These are phyloP conservation scores for Udeniomyces megalosporus DNA, from an alignment of 768 basidiomycete genomes.

Conservation along the genomic window DNA sequence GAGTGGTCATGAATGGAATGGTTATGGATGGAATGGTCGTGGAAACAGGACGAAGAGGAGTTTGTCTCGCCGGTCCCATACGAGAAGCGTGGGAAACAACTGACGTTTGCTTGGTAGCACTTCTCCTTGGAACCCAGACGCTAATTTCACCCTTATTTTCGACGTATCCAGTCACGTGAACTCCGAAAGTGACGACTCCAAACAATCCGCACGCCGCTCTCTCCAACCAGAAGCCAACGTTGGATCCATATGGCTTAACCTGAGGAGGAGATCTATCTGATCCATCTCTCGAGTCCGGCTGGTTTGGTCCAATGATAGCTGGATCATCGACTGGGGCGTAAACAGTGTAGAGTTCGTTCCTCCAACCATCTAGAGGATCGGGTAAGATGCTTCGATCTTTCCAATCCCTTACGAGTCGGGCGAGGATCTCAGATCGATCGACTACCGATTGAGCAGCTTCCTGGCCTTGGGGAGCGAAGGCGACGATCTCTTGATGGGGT, in stretches of 20 bases:
- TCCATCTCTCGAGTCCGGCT: not conserved
- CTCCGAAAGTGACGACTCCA: slow-evolving; percentile 77
- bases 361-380: slow-evolving; percentile 28
- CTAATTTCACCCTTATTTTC: slow-evolving; percentile 30
- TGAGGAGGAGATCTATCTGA: too few relatives aligned
- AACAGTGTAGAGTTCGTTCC: slow-evolving; percentile 49
- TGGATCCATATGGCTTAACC: slow-evolving; percentile 33
- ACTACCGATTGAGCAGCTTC: too few relatives aligned
- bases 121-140: slow-evolving; percentile 77
- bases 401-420: slow-evolving; percentile 22
- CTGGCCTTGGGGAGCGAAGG: too few relatives aligned
- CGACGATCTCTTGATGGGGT: not conserved
- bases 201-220: slow-evolving; percentile 43
- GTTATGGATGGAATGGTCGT: not conserved
- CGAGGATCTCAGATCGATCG: too few relatives aligned
- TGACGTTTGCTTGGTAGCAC: slow-evolving; percentile 75
- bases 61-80: not conserved
- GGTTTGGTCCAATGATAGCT: not conserved
- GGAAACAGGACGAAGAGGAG: not conserved
- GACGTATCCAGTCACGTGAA: slow-evolving; percentile 53
- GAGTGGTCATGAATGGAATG: not conserved
- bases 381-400: slow-evolving; percentile 25
- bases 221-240: slow-evolving; percentile 78
- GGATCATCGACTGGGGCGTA: slow-evolving; percentile 26
- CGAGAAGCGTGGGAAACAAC: slow-evolving; percentile 23